Evolutionary conservation across 495 filamentous ascomycete genomes (phyloP).

Genomic region (Darksidea phi): DNA sequence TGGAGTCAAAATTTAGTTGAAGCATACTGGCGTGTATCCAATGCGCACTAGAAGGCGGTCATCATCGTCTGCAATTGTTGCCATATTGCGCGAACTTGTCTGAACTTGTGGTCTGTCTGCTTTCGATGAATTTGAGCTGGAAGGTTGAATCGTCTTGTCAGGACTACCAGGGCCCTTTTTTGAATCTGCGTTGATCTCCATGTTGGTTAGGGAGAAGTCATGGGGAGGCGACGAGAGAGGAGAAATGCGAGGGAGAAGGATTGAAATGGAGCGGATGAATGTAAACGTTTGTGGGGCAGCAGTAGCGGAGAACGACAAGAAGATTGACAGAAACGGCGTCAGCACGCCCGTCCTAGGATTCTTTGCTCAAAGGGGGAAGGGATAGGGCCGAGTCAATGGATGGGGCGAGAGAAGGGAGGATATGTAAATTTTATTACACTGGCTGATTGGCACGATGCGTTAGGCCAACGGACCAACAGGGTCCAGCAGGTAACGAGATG

Average conservation of each 20-base stretch:
- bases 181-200: constrained; percentile 24
- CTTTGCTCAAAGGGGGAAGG: constrained; percentile 13
- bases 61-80: constrained; percentile 61
- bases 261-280: neutral
- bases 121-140: constrained; percentile 27
- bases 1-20: constrained; percentile 19
- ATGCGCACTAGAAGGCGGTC: constrained; percentile 65
- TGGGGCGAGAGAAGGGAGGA: constrained; percentile 4
- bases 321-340: neutral
- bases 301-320: neutral
- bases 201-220: constrained; percentile 12
- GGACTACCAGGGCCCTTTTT: constrained; percentile 7
- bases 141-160: constrained; percentile 8
- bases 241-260: constrained; percentile 2
- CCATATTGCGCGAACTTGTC: constrained; percentile 40
- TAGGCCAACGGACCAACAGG: constrained; percentile 9
- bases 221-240: constrained; percentile 1
- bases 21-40: constrained; percentile 64
- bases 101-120: constrained; percentile 16
- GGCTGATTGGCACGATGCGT: constrained; percentile 29
- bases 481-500: constrained; percentile 4
- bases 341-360: neutral
- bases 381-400: constrained; percentile 3
- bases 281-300: neutral
- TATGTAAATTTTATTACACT: constrained; percentile 18